Base-by-base conservation (phyloP, 441 rosid species). In the Flueggea neowawraea region DNA sequence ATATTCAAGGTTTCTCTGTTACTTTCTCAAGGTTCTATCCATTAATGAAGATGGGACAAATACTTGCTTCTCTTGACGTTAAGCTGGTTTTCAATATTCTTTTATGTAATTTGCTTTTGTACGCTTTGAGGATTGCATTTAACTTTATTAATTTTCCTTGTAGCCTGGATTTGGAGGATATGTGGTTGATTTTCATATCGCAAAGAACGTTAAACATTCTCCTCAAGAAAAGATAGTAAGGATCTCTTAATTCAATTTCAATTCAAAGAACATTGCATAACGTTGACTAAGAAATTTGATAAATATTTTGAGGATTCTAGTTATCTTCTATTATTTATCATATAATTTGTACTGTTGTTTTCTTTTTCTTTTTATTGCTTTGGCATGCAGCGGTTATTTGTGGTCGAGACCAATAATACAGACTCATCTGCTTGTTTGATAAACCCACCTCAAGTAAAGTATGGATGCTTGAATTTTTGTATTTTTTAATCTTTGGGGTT, bases 371-470 rank as follows among this genome's bases (percentile, higher is more conserved):
- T n/a, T n/a, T n/a, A n/a, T n/a, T n/a, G 39, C 33, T 72, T 61
- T 66, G 55, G 56, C 53, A 54, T 68, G 58, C 90, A 91, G 98
- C 69, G 76, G 71, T 69, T 95, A 63, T 80, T 95, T 82, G 91
- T 95, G 62, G 93, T 75, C 45, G 89, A 75, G 55, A 79, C 74
- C 63, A 91, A 91, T 77, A 80, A 76, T 52, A 67, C 65, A 44
- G 90, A 88, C 67, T 89, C 91, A 43, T 82, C 96, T 58, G 77
- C 89, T 32, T 95, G 98, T 78, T 75, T 90, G 57, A 74, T 84
- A 69, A 85, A 75, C 72, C 99, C 98, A 36, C 95, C 82, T 52
- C 78, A 81, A 75, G 98, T 78, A 75, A 91, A 82, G 99, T 86
- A 82, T 73, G 82, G 60, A 57, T 57, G 22, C 31, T 12, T 41